Conservation (phyloP, 2,329 filamentous ascomycete species). For the Xylaria sp. region DNA sequence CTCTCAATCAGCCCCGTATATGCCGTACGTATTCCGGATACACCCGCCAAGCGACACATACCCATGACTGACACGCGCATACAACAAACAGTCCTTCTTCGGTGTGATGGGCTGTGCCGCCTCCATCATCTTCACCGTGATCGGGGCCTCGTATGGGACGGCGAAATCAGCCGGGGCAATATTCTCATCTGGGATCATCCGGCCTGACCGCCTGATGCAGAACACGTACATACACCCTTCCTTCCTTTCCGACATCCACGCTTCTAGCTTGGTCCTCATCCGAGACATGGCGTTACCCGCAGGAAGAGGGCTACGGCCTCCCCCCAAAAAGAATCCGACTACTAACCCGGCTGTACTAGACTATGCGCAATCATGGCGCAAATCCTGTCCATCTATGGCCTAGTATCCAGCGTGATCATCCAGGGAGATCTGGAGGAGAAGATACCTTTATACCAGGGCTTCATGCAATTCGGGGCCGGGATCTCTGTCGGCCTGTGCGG, state of each 20-base stretch:
- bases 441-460: constrained; percentile 50
- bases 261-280: no score
- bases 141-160: constrained; percentile 96
- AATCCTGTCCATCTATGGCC: constrained; percentile 55
- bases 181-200: constrained; percentile 51
- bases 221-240: constrained; percentile 41
- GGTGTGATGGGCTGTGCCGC: constrained; percentile 83
- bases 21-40: constrained; percentile 49
- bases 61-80: background rate
- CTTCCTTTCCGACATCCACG: no score
- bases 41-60: background rate
- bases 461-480: constrained; percentile 52
- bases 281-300: no score
- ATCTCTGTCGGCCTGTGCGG: constrained; percentile 52
- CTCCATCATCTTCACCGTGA: constrained; percentile 93
- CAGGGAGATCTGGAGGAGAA: constrained; percentile 47
- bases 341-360: constrained; percentile 13
- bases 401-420: constrained; percentile 53
- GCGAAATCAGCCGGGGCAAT: constrained; percentile 78
- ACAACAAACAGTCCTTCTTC: constrained; percentile 67
- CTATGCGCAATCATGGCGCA: constrained; percentile 55
- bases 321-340: no score
- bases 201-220: constrained; percentile 52
- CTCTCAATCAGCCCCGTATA: constrained; percentile 47
- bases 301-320: no score